These are phyloP conservation scores for Phytophthora hibernalis DNA, from an alignment of 352 stramenopile species.

Conservation along the genomic window DNA sequence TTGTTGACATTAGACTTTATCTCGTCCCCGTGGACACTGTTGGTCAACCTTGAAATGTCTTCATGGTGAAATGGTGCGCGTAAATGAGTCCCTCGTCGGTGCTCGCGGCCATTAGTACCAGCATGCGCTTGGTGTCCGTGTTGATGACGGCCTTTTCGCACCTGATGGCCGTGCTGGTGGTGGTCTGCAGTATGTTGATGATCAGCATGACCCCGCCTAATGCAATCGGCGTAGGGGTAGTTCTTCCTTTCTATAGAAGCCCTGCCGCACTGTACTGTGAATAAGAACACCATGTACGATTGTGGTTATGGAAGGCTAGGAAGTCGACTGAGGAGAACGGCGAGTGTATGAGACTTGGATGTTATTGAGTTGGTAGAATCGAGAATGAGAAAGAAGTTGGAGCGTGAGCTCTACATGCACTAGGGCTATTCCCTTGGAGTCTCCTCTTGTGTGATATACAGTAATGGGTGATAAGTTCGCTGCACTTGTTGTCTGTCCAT, in stretches of 20 bases:
- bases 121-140: constrained; percentile 59
- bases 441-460: neutral
- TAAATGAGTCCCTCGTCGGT: constrained; percentile 50
- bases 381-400: neutral
- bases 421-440: neutral
- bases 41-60: neutral
- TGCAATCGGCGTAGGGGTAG: constrained; percentile 52
- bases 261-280: constrained; percentile 61
- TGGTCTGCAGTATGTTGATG: constrained; percentile 48
- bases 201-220: constrained; percentile 55
- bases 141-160: constrained; percentile 60
- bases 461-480: neutral
- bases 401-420: neutral
- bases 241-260: constrained; percentile 58
- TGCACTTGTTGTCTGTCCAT: neutral
- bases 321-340: neutral
- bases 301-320: constrained; percentile 9
- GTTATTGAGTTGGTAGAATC: neutral
- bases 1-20: too few relatives aligned
- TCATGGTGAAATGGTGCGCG: constrained; percentile 36
- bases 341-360: neutral
- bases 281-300: constrained; percentile 57
- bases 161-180: constrained; percentile 60
- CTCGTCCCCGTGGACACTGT: too few relatives aligned
- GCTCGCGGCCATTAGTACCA: constrained; percentile 71